Conservation (phyloP, 345 rosid genomes). For the Cardamine resedifolia region DNA sequence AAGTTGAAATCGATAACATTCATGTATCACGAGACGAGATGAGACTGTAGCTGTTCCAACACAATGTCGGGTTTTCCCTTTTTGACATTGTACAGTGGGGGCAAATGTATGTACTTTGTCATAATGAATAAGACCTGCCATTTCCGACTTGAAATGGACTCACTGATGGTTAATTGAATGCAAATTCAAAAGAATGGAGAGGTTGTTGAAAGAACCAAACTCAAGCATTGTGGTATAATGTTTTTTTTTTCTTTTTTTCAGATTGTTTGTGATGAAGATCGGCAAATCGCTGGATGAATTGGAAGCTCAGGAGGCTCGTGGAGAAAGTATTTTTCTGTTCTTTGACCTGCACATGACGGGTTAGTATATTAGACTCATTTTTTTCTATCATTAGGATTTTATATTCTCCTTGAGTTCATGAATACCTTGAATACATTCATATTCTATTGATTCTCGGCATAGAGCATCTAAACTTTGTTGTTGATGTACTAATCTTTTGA, state of each 20-base stretch:
- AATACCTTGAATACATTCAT: slow-evolving; percentile 18
- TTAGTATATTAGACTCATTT: slow-evolving; percentile 12
- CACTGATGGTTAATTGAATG: not conserved
- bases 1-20: slow-evolving; percentile 75
- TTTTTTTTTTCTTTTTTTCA: slow-evolving; percentile 7
- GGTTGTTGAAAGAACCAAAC: slow-evolving; percentile 1
- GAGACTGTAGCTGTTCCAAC: slow-evolving; percentile 26
- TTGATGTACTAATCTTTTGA: slow-evolving; percentile 23
- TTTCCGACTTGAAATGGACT: slow-evolving; percentile 26
- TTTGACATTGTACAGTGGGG: slow-evolving; percentile 16
- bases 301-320: slow-evolving; percentile 17
- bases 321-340: not conserved
- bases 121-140: slow-evolving; percentile 30
- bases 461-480: slow-evolving; percentile 23
- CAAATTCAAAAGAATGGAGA: not conserved
- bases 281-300: slow-evolving; percentile 1
- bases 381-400: not conserved
- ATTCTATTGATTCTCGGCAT: slow-evolving; percentile 16
- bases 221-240: slow-evolving; percentile 12
- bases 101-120: slow-evolving; percentile 26
- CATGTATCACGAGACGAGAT: slow-evolving; percentile 53
- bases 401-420: slow-evolving; percentile 1
- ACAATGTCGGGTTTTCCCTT: slow-evolving; percentile 12
- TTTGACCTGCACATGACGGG: slow-evolving; percentile 21
- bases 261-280: slow-evolving; percentile 27